Base-by-base conservation (phyloP, 1,284 basidiomycete species). In the Golubevia sp. region DNA sequence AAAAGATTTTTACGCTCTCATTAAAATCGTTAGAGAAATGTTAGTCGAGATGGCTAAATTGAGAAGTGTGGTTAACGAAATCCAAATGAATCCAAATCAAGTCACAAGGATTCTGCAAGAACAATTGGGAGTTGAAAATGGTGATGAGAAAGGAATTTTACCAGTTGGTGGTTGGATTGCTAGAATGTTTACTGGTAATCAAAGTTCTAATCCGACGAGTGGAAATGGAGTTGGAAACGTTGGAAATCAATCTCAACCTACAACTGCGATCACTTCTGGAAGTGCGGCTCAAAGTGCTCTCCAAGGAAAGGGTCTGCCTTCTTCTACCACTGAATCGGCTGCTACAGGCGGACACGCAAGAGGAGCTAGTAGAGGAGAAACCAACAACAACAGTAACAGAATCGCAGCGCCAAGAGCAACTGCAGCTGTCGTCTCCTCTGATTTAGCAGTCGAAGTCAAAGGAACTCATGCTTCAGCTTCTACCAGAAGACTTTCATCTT, bases 1-100 rank as follows among this genome's bases (percentile, higher is more conserved):
- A 20, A 91, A 90, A 65, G 96, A 99, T 74, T 88, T 97, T 68
- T 89, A 92, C 8, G 86, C 88, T 0, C 85, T 99, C 44, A 89
- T 98, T 85, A 93, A 91, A 73, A 85, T 97, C 24, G 87, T 97
- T 84, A 91, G 90, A 74, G 95, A 98, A 67, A 85, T 91, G 26
- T 92, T 98, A 68, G 86, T 87, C 50, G 93, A 97, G 79, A 86
- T 97, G 73, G 91, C 92, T 4, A 88, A 91, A 70, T 86, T 98
- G 68, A 90, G 94, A 51, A 88, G 90, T 23, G 88, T 90, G 20
- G 86, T 98, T 67, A 99, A 99, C 82, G 91, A 97, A 67, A 87
- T 98, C 30, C 91, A 94, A 58, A 88, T 99, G 49, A 92, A 97
- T 66, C 96, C 96, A 21, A 85, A 88, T 2, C 86, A 90, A 23